Evolutionary conservation across 176 grass and related monocot species (phyloP).

Genomic region (sorghum (Sorghum bicolor)): DNA sequence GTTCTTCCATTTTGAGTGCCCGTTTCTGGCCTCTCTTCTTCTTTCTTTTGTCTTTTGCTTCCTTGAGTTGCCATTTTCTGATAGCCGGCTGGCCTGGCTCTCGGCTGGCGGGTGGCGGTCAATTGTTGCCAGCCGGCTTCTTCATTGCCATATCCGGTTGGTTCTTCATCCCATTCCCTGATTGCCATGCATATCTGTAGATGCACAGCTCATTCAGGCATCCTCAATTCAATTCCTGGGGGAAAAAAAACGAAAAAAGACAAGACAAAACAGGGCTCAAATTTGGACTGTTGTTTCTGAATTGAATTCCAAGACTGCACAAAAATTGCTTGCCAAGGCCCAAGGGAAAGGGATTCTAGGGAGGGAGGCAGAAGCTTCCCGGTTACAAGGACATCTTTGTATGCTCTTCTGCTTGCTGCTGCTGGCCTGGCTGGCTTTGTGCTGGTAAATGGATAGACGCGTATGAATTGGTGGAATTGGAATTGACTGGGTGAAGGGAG

Average conservation of each 20-base stretch:
- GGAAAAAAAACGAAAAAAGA: background rate
- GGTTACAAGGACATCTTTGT: background rate
- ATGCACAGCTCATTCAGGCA: background rate
- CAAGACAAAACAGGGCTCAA: background rate
- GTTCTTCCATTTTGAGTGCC: background rate
- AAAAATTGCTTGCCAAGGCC: background rate
- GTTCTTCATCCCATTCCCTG: background rate
- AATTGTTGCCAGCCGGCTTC: background rate
- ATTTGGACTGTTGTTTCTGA: background rate
- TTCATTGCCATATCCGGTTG: background rate
- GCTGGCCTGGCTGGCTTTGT: background rate
- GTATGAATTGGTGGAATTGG: slow-evolving; percentile 10
- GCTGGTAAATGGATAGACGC: background rate
- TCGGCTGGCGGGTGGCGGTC: background rate
- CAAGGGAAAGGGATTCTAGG: background rate
- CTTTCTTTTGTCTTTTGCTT: background rate
- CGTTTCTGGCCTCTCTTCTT: background rate
- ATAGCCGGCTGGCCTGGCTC: background rate
- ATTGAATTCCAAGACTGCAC: background rate
- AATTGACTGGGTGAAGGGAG: slow-evolving; percentile 19
- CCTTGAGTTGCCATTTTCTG: slow-evolving; percentile 18
- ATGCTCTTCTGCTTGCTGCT: background rate
- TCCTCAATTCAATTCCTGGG: background rate
- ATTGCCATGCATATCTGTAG: background rate
- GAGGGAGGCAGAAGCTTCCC: background rate